These are phyloP conservation scores for Venustampulla echinocandica DNA, from an alignment of 495 filamentous ascomycete species.

Conservation along the genomic window DNA sequence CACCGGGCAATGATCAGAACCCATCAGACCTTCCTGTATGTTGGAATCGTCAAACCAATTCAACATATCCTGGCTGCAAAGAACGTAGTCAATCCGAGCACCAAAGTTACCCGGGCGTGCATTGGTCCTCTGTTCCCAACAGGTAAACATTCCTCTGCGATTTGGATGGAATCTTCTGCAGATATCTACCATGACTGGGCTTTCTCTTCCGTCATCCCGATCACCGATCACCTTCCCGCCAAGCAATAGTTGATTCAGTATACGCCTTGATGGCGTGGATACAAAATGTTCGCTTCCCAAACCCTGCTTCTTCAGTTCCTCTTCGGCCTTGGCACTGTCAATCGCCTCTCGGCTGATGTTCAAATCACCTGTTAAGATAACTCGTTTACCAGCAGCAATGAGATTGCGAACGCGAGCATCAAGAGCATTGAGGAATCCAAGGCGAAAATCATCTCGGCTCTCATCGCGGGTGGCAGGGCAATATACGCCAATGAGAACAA, in stretches of 20 bases:
- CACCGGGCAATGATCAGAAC: slow-evolving; percentile 95
- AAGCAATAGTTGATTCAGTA: slow-evolving; percentile 78
- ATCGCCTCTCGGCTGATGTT: slow-evolving; percentile 73
- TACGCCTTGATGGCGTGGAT: slow-evolving; percentile 61
- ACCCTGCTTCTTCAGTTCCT: slow-evolving; percentile 61
- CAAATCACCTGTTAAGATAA: slow-evolving; percentile 80
- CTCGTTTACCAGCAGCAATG: slow-evolving; percentile 64
- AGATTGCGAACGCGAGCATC: slow-evolving; percentile 81
- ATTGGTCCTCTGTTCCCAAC: slow-evolving; percentile 84
- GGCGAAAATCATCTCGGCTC: slow-evolving; percentile 72
- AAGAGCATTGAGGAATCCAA: slow-evolving; percentile 68
- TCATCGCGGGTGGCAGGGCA: slow-evolving; percentile 83
- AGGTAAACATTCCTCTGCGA: slow-evolving; percentile 88
- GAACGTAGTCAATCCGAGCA: slow-evolving; percentile 84
- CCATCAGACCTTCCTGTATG: slow-evolving; percentile 91
- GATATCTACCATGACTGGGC: slow-evolving; percentile 75
- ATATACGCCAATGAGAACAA: slow-evolving; percentile 86
- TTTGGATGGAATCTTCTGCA: slow-evolving; percentile 74
- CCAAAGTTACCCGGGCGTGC: slow-evolving; percentile 86
- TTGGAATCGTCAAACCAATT: slow-evolving; percentile 80
- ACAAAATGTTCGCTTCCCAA: slow-evolving; percentile 61
- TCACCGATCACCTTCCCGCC: slow-evolving; percentile 61
- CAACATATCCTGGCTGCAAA: slow-evolving; percentile 73
- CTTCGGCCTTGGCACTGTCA: slow-evolving; percentile 62
- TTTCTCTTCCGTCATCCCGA: slow-evolving; percentile 63